Conservation (phyloP, 352 stramenopile species). For the Phytophthora cactorum region DNA sequence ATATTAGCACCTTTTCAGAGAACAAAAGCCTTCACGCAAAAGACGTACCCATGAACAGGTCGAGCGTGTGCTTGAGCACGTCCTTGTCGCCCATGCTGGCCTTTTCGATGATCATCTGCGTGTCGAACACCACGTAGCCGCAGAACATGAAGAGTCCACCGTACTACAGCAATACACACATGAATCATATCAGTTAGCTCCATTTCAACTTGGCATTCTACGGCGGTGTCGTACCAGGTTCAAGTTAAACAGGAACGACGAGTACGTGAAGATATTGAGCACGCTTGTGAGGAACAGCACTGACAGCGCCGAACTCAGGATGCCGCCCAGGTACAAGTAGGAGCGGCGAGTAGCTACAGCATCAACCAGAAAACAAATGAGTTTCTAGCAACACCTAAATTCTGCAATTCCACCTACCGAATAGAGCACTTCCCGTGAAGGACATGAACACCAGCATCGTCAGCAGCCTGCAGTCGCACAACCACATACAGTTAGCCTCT, state of each 20-base stretch:
- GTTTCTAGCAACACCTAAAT: neutral
- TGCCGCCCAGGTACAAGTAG: constrained; percentile 86
- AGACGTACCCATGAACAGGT: constrained; percentile 84
- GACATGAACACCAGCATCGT: constrained; percentile 87
- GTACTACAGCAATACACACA: constrained; percentile 49
- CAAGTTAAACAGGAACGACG: constrained; percentile 56
- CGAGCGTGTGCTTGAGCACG: constrained; percentile 80
- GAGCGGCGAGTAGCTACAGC: constrained; percentile 69
- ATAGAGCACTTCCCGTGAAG: constrained; percentile 83
- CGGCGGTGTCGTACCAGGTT: constrained; percentile 51
- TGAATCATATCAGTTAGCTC: neutral
- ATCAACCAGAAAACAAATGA: constrained; percentile 6
- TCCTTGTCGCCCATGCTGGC: constrained; percentile 83
- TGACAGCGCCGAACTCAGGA: constrained; percentile 73
- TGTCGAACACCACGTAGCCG: constrained; percentile 92
- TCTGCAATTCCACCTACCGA: constrained; percentile 43
- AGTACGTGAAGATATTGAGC: constrained; percentile 72
- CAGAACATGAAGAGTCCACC: constrained; percentile 88
- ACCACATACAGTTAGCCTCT: constrained; percentile 1
- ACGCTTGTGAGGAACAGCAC: constrained; percentile 57
- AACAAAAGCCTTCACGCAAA: neutral
- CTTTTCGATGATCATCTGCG: constrained; percentile 93
- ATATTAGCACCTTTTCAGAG: neutral
- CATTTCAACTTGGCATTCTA: neutral
- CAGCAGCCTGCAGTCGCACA: constrained; percentile 45